phyloP scores from a whole-genome alignment of 345 rosid genomes.

The Populus pruinosa region DNA sequence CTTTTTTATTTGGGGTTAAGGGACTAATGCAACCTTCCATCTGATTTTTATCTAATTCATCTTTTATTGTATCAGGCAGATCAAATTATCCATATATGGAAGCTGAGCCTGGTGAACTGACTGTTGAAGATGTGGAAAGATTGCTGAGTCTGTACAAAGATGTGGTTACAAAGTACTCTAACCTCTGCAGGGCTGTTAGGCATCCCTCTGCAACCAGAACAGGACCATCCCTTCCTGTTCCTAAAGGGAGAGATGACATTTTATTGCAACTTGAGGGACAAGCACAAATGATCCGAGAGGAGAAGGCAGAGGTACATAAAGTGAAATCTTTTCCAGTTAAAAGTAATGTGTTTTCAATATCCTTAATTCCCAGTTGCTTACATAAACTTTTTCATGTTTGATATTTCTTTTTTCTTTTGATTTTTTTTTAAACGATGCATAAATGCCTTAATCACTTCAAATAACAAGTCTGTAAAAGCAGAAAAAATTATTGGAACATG shows the following conservation, averaged over 20 bases:
- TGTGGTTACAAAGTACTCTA: constrained; percentile 43
- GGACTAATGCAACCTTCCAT: neutral
- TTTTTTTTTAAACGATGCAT: too few species aligned
- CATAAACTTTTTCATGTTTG: too few species aligned
- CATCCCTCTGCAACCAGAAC: constrained; percentile 20
- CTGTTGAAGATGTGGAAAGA: constrained; percentile 46
- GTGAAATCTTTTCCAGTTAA: neutral
- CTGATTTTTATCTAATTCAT: neutral
- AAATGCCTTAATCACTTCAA: neutral
- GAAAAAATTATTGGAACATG: neutral
- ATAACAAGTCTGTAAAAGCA: neutral
- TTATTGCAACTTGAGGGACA: neutral
- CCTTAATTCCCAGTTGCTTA: neutral
- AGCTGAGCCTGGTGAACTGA: constrained; percentile 43
- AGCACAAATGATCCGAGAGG: neutral
- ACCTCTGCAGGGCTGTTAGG: constrained; percentile 33
- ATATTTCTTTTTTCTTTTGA: too few species aligned
- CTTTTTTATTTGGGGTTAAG: neutral
- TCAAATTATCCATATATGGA: constrained; percentile 48
- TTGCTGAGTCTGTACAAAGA: constrained; percentile 53
- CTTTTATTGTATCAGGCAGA: constrained; percentile 23
- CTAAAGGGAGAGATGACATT: constrained; percentile 3
- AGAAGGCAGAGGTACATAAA: constrained; percentile 11
- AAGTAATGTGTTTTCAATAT: neutral
- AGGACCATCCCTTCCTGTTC: constrained; percentile 6